A percentile compares a stretch with the other conserved stretches of the same genome.
Evolutionary conservation across 2,329 filamentous ascomycete genomes (phyloP).

Genomic region (Aspergillus pseudonomiae): DNA sequence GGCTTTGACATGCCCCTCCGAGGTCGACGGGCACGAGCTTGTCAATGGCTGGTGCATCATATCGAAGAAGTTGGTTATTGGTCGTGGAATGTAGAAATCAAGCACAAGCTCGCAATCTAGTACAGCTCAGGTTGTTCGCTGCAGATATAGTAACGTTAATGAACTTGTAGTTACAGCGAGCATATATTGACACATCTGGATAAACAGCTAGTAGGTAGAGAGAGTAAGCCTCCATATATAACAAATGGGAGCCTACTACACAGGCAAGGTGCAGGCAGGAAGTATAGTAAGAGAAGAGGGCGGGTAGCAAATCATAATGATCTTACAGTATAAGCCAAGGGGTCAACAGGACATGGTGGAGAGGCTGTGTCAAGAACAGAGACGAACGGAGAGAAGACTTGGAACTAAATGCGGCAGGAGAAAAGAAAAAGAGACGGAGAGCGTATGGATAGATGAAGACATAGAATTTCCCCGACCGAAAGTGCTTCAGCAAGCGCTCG

Average conservation of each 20-base stretch:
- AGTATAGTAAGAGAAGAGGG: neutral
- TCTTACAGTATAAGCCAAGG: neutral
- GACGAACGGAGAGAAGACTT: neutral
- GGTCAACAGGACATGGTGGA: neutral
- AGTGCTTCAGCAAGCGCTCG: slow-evolving; percentile 1
- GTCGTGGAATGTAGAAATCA: neutral
- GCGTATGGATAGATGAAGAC: slow-evolving; percentile 1
- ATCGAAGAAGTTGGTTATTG: neutral
- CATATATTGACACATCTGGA: slow-evolving; percentile 8
- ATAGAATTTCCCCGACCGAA: neutral
- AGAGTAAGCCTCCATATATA: slow-evolving; percentile 21
- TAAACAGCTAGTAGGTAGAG: slow-evolving; percentile 1
- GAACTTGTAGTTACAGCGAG: neutral
- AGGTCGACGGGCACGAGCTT: slow-evolving; percentile 22
- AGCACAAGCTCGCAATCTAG: neutral
- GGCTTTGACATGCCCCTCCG: slow-evolving; percentile 28
- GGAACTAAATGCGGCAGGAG: neutral
- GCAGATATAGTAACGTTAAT: neutral
- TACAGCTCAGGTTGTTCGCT: neutral
- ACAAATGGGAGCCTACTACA: slow-evolving; percentile 9
- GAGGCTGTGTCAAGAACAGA: slow-evolving; percentile 8
- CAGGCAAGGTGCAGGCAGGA: slow-evolving; percentile 18
- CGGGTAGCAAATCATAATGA: slow-evolving; percentile 9
- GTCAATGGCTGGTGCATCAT: slow-evolving; percentile 29
- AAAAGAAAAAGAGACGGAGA: neutral